A percentile compares a stretch with the other conserved stretches of the same genome.
Conservation (phyloP, 1,284 basidiomycete genomes). For the Bondarzewia mesenterica region DNA sequence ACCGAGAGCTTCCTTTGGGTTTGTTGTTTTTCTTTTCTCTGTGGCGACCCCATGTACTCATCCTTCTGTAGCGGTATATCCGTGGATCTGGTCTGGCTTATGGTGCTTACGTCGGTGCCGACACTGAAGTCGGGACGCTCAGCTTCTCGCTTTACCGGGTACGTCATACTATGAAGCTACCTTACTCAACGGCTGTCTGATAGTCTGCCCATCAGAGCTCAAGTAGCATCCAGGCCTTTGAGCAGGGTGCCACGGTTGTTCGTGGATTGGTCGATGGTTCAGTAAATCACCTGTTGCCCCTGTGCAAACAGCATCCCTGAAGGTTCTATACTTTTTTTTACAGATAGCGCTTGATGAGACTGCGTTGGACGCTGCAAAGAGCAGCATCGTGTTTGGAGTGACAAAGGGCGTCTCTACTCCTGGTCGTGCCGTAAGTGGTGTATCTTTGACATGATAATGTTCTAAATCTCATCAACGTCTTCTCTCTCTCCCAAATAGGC, state of each 20-base stretch:
- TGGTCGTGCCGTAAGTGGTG: conserved; percentile 62
- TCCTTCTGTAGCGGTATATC: conserved; percentile 57
- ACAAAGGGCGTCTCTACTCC: conserved; percentile 81
- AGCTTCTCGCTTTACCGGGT: conserved; percentile 81
- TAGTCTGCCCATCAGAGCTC: conserved; percentile 56
- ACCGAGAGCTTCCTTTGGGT: conserved; percentile 96
- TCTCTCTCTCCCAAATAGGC: conserved; percentile 40
- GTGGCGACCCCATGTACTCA: background rate
- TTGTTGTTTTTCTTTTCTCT: conserved; percentile 13
- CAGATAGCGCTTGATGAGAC: conserved; percentile 81
- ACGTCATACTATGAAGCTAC: conserved; percentile 20
- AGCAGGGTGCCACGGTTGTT: conserved; percentile 74
- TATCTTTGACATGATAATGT: conserved; percentile 3
- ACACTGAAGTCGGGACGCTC: conserved; percentile 79
- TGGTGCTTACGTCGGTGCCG: conserved; percentile 74
- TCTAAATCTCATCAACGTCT: background rate
- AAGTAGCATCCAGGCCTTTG: conserved; percentile 78
- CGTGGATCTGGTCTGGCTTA: conserved; percentile 93
- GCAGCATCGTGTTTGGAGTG: conserved; percentile 80
- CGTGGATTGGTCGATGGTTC: conserved; percentile 70
- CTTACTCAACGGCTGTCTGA: background rate
- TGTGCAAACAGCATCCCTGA: conserved; percentile 1
- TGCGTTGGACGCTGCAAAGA: conserved; percentile 87
- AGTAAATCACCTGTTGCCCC: conserved; percentile 41
- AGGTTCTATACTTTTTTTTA: background rate